Evolutionary conservation across 148 eudicot species (phyloP), one percentile per base, ranked within the genome.

Genomic region (Camellia japonica): DNA sequence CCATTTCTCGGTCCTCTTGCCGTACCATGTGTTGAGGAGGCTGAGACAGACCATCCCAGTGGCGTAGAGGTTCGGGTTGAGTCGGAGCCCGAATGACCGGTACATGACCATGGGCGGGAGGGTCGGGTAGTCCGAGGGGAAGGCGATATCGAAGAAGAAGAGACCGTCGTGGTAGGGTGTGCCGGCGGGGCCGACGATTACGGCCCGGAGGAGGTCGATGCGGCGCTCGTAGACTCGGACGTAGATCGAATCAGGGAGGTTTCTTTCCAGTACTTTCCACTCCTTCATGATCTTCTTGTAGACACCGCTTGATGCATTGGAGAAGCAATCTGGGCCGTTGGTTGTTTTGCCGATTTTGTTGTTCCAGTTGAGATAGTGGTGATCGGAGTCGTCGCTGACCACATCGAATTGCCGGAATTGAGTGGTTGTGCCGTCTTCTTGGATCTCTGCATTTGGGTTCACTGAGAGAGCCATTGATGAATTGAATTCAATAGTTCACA

Each of bases 101-200:
- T 90, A 95, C 11, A 71, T 23, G 0, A 90, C 96, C 55, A 10
- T 3, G 0, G 98, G 98, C 1, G 98, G 98, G 0, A 49, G 56
- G 4, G 66, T 67, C 38, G 97, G 97, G 77, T 95, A 93, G 38
- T 89, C 86, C 0, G 84, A 15, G 1, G 97, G 98, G 60, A 95
- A 84, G 18, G 59, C 23, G 16, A 95, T 51, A 80, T 93, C 97
- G 66, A 95, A 95, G 70, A 93, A 88, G 84, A 95, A 93, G 7
- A 95, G 86, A 0, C 92, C 93, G 6, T 92, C 92, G 69, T 91
- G 94, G 78, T 95, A 95, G 6, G 98, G 98, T 0, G 98, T 95
- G 1, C 97, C 98, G 0, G 83, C 68, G 58, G 96, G 84, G 10
- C 97, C 98, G 6, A 90, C 79, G n/a, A 93, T 91, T 20, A 87